phyloP scores from a whole-genome alignment of 1,284 basidiomycete species.

The Boletus sp. region DNA sequence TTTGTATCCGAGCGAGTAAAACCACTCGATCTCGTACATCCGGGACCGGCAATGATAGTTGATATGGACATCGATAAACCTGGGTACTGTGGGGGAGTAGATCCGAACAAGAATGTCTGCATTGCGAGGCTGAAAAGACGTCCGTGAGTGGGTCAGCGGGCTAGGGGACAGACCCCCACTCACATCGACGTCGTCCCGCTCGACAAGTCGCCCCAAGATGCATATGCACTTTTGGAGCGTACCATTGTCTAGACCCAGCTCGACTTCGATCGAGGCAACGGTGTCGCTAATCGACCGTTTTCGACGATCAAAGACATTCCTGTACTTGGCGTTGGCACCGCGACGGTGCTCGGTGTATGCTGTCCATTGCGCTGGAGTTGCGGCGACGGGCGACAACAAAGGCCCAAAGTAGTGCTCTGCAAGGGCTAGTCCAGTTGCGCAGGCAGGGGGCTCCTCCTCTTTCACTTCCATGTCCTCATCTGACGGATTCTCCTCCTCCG shows the following conservation, averaged over 20 bases:
- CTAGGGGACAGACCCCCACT: background rate
- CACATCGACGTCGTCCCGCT: constrained; percentile 4
- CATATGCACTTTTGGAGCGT: constrained; percentile 13
- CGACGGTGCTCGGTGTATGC: constrained; percentile 7
- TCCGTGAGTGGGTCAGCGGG: background rate
- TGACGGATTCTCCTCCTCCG: too few species aligned
- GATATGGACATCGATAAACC: constrained; percentile 17
- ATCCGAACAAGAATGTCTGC: constrained; percentile 7
- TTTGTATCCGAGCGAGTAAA: constrained; percentile 18
- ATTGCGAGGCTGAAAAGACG: constrained; percentile 10
- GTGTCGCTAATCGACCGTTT: background rate
- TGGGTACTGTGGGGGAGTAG: constrained; percentile 10
- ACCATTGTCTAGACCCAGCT: constrained; percentile 2
- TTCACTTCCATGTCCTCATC: too few species aligned
- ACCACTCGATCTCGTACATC: constrained; percentile 8
- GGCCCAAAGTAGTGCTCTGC: constrained; percentile 14
- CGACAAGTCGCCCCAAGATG: background rate
- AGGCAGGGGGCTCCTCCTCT: too few species aligned
- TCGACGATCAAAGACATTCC: background rate
- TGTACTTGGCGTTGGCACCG: background rate
- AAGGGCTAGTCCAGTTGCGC: constrained; percentile 8
- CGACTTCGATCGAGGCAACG: constrained; percentile 9
- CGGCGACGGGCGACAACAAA: constrained; percentile 6
- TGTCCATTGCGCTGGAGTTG: constrained; percentile 6
- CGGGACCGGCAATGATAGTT: constrained; percentile 9